Conservation (phyloP, 768 basidiomycete genomes). For the Hypholoma sublateritium region DNA sequence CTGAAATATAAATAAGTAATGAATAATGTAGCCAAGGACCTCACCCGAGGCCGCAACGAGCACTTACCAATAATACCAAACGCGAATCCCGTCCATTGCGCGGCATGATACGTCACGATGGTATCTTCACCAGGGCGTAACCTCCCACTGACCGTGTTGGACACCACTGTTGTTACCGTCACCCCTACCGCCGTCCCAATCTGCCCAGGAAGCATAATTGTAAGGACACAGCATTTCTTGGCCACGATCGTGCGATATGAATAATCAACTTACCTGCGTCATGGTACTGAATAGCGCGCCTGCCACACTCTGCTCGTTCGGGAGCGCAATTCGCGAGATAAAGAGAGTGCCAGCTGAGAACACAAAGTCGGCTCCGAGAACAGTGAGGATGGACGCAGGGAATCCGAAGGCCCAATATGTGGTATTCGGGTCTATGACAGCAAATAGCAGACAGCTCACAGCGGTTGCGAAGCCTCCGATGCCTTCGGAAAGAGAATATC, state of each 20-base stretch:
- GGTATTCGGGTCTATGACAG: conserved; percentile 54
- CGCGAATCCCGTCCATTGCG: conserved; percentile 5
- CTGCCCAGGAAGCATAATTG: neutral
- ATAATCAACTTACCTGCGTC: neutral
- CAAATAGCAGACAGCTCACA: conserved; percentile 62
- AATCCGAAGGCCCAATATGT: conserved; percentile 80
- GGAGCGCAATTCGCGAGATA: conserved; percentile 63
- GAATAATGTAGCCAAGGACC: neutral
- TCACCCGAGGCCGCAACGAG: neutral
- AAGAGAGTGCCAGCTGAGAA: conserved; percentile 76
- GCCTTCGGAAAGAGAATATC: neutral
- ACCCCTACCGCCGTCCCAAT: conserved; percentile 1
- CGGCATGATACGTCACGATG: neutral
- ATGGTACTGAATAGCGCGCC: conserved; percentile 40
- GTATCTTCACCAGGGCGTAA: neutral
- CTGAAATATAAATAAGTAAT: neutral
- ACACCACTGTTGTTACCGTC: conserved; percentile 3
- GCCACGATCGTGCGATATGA: too few species aligned
- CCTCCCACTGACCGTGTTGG: neutral
- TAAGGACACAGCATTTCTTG: neutral
- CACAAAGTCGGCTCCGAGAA: conserved; percentile 81
- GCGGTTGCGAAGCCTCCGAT: conserved; percentile 62
- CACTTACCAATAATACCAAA: conserved; percentile 2
- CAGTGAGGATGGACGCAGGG: conserved; percentile 60
- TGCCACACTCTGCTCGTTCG: conserved; percentile 73